These are phyloP conservation scores for Poronia punctata DNA, from an alignment of 495 filamentous ascomycete genomes.

Conservation along the genomic window DNA sequence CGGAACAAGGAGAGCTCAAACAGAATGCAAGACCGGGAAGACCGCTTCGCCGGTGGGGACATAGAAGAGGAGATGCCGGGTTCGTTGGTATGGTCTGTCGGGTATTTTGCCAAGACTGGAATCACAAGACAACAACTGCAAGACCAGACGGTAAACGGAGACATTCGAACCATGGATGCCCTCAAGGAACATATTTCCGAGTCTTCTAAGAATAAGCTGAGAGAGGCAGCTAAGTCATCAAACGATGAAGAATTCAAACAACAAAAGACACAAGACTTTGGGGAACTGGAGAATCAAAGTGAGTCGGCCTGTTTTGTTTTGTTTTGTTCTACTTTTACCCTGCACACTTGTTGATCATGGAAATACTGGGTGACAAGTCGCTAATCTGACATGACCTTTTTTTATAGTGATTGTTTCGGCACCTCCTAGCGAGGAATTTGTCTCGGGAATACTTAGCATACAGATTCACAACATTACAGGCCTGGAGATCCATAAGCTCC, in stretches of 20 bases:
- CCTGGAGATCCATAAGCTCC: constrained; percentile 49
- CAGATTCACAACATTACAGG: constrained; percentile 70
- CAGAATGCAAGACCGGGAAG: constrained; percentile 48
- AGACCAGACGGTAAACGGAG: constrained; percentile 45
- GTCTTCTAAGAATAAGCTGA: constrained; percentile 48
- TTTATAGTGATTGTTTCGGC: constrained; percentile 47
- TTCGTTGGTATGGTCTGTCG: constrained; percentile 60
- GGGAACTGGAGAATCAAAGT: constrained; percentile 38
- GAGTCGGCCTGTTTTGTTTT: too few relatives aligned
- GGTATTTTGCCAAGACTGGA: constrained; percentile 59
- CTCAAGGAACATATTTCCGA: constrained; percentile 47
- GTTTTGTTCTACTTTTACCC: too few relatives aligned
- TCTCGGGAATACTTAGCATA: constrained; percentile 57
- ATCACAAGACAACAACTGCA: constrained; percentile 49
- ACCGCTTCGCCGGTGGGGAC: constrained; percentile 53
- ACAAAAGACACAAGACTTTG: constrained; percentile 56
- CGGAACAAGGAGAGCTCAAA: constrained; percentile 43
- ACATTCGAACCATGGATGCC: constrained; percentile 44
- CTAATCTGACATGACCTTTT: too few relatives aligned
- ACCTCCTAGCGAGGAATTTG: constrained; percentile 49
- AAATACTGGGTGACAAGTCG: too few relatives aligned
- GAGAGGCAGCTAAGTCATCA: constrained; percentile 50
- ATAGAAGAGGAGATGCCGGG: constrained; percentile 62
- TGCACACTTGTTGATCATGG: too few relatives aligned
- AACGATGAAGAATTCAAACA: constrained; percentile 51